These are phyloP conservation scores for Nidula niveotomentosa DNA, from an alignment of 1,284 basidiomycete genomes.

Conservation along the genomic window DNA sequence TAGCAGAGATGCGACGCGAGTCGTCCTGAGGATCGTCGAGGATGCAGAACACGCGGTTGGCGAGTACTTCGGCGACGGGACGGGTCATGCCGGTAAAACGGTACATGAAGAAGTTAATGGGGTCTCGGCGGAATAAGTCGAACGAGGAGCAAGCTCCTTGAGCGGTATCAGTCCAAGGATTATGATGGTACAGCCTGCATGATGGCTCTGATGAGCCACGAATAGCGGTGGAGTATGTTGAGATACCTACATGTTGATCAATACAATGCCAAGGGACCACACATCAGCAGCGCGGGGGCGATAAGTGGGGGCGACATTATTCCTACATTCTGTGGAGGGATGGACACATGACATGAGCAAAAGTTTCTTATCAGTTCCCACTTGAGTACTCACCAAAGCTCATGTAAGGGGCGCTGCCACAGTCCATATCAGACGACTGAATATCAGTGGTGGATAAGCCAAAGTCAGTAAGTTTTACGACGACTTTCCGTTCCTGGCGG, in stretches of 20 bases:
- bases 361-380: too few relatives aligned
- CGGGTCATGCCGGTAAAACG: slow-evolving; percentile 93
- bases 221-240: slow-evolving; percentile 5
- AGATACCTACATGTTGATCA: slow-evolving; percentile 86
- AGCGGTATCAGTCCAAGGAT: slow-evolving; percentile 96
- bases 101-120: slow-evolving; percentile 83
- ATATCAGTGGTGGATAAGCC: slow-evolving; percentile 90
- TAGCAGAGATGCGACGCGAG: slow-evolving; percentile 69
- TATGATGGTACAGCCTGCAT: slow-evolving; percentile 93
- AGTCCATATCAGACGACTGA: slow-evolving; percentile 95
- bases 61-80: slow-evolving; percentile 85
- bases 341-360: neutral
- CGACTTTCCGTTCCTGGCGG: slow-evolving; percentile 69
- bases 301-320: slow-evolving; percentile 94
- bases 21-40: slow-evolving; percentile 59
- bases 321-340: slow-evolving; percentile 81
- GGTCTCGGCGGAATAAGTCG: slow-evolving; percentile 77
- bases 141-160: slow-evolving; percentile 81
- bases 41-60: slow-evolving; percentile 86
- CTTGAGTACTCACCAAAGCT: slow-evolving; percentile 80
- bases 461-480: slow-evolving; percentile 97
- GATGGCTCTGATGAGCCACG: slow-evolving; percentile 8
- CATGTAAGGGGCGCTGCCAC: slow-evolving; percentile 99
- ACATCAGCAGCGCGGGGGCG: slow-evolving; percentile 94
- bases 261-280: slow-evolving; percentile 98